Conservation (phyloP, 2,329 filamentous ascomycete species). For the Orbilia javanica region DNA sequence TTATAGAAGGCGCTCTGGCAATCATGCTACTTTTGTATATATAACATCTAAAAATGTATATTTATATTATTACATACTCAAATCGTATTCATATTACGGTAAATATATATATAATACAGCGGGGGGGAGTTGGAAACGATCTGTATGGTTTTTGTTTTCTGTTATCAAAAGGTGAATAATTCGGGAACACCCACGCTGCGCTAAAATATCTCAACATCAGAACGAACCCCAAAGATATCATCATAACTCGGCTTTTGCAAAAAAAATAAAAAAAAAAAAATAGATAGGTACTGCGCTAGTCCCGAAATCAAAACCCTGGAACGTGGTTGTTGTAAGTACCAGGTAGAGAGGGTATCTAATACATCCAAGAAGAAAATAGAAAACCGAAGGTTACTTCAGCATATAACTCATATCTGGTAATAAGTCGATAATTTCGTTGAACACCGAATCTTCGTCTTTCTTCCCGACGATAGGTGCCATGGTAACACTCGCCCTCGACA, state of each 20-base stretch:
- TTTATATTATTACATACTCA: constrained; percentile 17
- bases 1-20: neutral
- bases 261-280: too few relatives aligned
- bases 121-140: too few relatives aligned
- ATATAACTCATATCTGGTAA: constrained; percentile 55
- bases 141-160: too few relatives aligned
- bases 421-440: constrained; percentile 49
- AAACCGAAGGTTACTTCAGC: constrained; percentile 35
- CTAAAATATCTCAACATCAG: constrained; percentile 14
- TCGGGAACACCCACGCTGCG: constrained; percentile 1
- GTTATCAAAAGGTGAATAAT: neutral
- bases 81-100: neutral
- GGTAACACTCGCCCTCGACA: constrained; percentile 33
- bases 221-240: neutral
- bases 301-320: too few relatives aligned
- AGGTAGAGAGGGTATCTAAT: constrained; percentile 24
- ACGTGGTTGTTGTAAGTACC: neutral
- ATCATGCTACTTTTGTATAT: constrained; percentile 23
- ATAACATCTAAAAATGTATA: constrained; percentile 36
- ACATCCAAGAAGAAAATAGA: constrained; percentile 35
- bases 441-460: constrained; percentile 38
- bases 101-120: too few relatives aligned
- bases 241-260: neutral
- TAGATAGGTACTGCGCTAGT: too few relatives aligned
- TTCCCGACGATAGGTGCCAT: constrained; percentile 55